Evolutionary conservation across 129 eudicot genomes (phyloP), one percentile per base, ranked within the genome.

Genomic region (Flaveria robusta): DNA sequence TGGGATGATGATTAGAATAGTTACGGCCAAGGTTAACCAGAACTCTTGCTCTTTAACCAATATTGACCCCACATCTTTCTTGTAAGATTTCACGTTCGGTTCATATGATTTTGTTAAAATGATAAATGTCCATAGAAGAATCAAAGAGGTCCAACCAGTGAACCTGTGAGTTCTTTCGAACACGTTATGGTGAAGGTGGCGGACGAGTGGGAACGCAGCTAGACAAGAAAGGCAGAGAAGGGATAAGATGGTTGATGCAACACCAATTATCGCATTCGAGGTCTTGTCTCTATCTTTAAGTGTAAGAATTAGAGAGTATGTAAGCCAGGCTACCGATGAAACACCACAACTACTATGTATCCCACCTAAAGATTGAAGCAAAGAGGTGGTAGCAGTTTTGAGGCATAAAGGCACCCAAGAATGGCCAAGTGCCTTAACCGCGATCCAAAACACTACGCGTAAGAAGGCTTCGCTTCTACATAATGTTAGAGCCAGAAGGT

Each of bases 341-440:
- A 90, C 50, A 1, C 93, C 96, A 42, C 96, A 90, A 39, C 93
- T 79, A 77, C 96, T 90, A 73, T 90, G 96, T 1, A 86, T 84
- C 39, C 96, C 96, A 9, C 96, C 96, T 7, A 90, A 83, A 10
- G 93, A 90, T 69, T 90, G 93, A 24, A 90, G 78, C 7, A 88
- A 72, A 7, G 96, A 72, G 0, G 96, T 88, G 7, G 77, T 76
- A 56, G 85, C 86, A 4, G 93, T 86, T 56, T 90, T 90, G 15
- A 90, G 37, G 22, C 72, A 50, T 20, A 88, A 62, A 23, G 93
- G 96, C 15, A 90, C 85, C 93, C 93, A 88, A 1, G 91, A 26
- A 72, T 75, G 75, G 0, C 96, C 93, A 0, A 90, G 72, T 13
- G 82, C 46, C 1, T 72, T 86, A 66, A 90, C 93, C 31, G 87